Conservation (phyloP, 2,329 filamentous ascomycete species). For the Ustilaginoidea virens region DNA sequence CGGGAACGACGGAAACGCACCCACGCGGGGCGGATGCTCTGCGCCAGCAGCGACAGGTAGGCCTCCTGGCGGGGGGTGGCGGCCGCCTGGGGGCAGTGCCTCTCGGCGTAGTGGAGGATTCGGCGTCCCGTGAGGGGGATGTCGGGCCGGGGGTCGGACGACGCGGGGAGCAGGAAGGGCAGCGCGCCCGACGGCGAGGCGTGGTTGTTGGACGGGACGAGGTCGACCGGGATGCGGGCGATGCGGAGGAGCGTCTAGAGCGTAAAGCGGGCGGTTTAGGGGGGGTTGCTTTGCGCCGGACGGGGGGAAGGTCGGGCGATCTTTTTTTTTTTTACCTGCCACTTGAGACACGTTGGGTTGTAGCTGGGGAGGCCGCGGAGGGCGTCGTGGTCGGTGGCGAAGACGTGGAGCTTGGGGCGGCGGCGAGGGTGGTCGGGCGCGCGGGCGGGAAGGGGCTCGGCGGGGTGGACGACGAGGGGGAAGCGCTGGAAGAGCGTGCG, state of each 20-base stretch:
- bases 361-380: slow-evolving; percentile 53
- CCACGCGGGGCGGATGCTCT: slow-evolving; percentile 73
- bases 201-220: slow-evolving; percentile 73
- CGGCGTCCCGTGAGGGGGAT: slow-evolving; percentile 37
- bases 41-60: slow-evolving; percentile 64
- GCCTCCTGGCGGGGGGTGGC: slow-evolving; percentile 47
- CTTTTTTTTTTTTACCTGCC: slow-evolving; percentile 70
- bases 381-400: slow-evolving; percentile 51
- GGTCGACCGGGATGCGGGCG: slow-evolving; percentile 48
- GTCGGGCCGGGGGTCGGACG: slow-evolving; percentile 25
- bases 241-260: slow-evolving; percentile 80
- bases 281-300: slow-evolving; percentile 49
- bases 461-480: slow-evolving; percentile 59
- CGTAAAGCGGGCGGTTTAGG: too few relatives aligned
- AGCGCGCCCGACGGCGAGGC: slow-evolving; percentile 79
- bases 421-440: slow-evolving; percentile 24
- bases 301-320: slow-evolving; percentile 67
- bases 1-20: too few relatives aligned
- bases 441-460: slow-evolving; percentile 59
- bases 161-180: slow-evolving; percentile 62
- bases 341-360: slow-evolving; percentile 88
- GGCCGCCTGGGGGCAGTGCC: slow-evolving; percentile 17
- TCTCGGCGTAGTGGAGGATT: slow-evolving; percentile 52
- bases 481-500: slow-evolving; percentile 74
- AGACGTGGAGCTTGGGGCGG: slow-evolving; percentile 56